phyloP scores from a whole-genome alignment of 768 basidiomycete species.

The Termitomyces heimii region DNA sequence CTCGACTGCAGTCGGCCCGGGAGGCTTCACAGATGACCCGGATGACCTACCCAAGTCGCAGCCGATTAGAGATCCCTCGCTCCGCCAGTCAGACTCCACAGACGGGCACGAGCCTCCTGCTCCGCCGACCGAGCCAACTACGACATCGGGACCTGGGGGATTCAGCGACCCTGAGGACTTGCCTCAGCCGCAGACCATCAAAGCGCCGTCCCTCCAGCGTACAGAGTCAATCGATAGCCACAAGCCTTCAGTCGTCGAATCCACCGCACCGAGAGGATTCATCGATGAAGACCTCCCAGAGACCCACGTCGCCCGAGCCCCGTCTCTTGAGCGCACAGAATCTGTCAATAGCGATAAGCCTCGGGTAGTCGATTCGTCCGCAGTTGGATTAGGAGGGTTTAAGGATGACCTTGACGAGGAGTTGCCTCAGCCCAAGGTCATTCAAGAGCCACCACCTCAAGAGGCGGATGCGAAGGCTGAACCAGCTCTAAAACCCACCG shows the following conservation, averaged over 20 bases:
- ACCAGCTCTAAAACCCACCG: background rate
- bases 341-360: background rate
- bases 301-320: background rate
- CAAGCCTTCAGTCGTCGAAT: background rate
- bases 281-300: background rate
- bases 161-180: background rate
- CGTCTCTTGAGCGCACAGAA: background rate
- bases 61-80: slow-evolving; percentile 24
- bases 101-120: slow-evolving; percentile 8
- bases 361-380: background rate
- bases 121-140: background rate
- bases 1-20: slow-evolving; percentile 33
- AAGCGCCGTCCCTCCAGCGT: background rate
- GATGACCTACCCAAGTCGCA: slow-evolving; percentile 35
- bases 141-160: background rate
- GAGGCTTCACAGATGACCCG: slow-evolving; percentile 47
- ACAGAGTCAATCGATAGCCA: background rate
- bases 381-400: background rate
- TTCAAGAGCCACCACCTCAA: background rate
- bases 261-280: background rate
- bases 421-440: background rate
- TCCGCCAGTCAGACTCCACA: slow-evolving; percentile 13
- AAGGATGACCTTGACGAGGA: background rate
- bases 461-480: background rate
- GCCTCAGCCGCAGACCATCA: background rate